Evolutionary conservation across 23 red algal species (phyloP).

Genomic region (Gracilaria domingensis): DNA sequence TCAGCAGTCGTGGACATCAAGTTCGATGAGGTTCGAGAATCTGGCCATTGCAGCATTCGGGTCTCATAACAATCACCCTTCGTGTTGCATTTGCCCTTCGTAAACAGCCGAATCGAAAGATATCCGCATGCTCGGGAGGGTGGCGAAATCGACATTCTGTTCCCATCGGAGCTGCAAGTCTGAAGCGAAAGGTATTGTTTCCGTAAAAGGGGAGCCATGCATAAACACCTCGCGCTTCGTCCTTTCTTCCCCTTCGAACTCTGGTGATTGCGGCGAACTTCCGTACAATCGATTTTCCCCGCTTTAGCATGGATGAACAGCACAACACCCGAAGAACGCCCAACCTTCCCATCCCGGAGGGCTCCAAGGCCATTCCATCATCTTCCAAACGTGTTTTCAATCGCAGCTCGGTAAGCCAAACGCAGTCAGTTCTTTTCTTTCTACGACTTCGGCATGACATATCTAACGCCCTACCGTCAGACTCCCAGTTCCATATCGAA

Average conservation of each 20-base stretch:
- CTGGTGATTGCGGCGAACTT: neutral
- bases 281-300: neutral
- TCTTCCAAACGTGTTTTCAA: neutral
- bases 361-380: neutral
- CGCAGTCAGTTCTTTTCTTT: neutral
- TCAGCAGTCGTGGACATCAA: too few relatives aligned
- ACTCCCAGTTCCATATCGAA: neutral
- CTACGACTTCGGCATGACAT: neutral
- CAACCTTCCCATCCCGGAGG: neutral
- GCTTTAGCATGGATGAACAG: neutral
- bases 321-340: neutral
- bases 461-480: neutral
- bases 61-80: too few relatives aligned
- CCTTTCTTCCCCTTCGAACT: neutral
- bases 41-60: too few relatives aligned
- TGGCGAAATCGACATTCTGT: too few relatives aligned
- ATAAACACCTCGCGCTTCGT: neutral
- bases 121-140: too few relatives aligned
- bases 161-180: neutral
- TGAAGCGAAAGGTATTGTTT: neutral
- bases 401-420: neutral
- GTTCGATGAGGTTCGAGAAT: too few relatives aligned
- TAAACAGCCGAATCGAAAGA: too few relatives aligned
- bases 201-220: neutral
- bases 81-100: too few relatives aligned